Evolutionary conservation across 441 rosid genomes (phyloP), one percentile per base, ranked within the genome.

Genomic region (Biscutella auriculata): DNA sequence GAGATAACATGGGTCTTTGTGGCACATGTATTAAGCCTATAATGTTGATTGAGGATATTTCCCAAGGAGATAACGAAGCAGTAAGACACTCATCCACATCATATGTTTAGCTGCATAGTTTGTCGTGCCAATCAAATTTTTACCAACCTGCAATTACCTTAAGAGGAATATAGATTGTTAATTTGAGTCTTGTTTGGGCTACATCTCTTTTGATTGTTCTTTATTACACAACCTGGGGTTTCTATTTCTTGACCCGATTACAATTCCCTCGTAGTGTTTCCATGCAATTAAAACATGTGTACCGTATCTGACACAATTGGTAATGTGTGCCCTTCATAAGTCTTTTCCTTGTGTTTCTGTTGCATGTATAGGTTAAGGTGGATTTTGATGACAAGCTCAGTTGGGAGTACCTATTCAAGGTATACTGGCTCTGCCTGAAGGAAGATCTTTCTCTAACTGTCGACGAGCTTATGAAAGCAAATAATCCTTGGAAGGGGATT

Each of bases 321-420:
- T 51, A 41, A 14, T 57, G 30, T 53, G 28, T n/a, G 29, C 23
- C 6, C 30, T 43, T 49, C 28, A 54, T 35, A 53, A 29, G 5
- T 49, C 6, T 34, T 60, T 47, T 55, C 27, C 25, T 60, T 35
- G 19, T 27, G 66, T 57, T 8, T 19, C 23, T 19, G 23, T 19
- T 19, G 23, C 23, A 19, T 19, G 23, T 4, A 62, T 80, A 95
- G 99, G 95, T 86, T 73, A 83, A 86, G 76, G 99, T 95, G 76
- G 98, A 95, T 76, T 95, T 95, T 77, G 99, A 95, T 72, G 99
- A 95, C 71, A 75, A 79, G 79, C 77, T 71, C 67, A 95, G 97
- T 79, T 95, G 98, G 98, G 99, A 95, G 79, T 95, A 88, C 82
- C 95, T 95, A 45, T 95, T 95, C 70, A 95, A 95, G 79, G 79